Conservation (phyloP, 768 basidiomycete species). For the Naematelia encephala region DNA sequence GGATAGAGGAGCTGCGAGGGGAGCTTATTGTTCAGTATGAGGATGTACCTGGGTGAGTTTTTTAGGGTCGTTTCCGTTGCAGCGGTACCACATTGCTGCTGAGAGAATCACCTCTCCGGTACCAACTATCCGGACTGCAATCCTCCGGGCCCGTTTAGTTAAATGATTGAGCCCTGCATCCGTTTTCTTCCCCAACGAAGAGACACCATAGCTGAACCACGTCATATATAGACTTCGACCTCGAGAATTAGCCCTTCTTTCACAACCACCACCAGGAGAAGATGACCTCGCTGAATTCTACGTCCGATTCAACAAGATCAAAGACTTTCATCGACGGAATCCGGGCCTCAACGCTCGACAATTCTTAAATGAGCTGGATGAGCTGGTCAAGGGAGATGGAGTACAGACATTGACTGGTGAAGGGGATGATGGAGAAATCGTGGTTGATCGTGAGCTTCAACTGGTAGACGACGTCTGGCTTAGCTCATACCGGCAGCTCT, state of each 20-base stretch:
- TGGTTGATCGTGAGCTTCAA: conserved; percentile 65
- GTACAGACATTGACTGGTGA: conserved; percentile 65
- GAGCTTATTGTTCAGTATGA: conserved; percentile 70
- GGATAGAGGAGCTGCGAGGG: conserved; percentile 67
- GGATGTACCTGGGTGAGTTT: conserved; percentile 61
- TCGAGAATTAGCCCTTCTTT: conserved; percentile 38
- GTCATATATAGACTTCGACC: not conserved
- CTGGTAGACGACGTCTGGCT: not conserved
- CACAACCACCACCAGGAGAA: conserved; percentile 43
- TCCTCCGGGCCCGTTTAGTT: not conserved
- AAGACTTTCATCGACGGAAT: conserved; percentile 94
- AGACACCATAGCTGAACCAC: not conserved
- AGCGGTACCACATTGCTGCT: too few relatives aligned
- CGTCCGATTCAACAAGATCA: conserved; percentile 87
- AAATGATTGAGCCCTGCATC: not conserved
- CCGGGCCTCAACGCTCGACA: conserved; percentile 69
- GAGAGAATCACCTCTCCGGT: too few relatives aligned
- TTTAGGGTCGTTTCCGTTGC: not conserved
- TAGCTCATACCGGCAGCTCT: conserved; percentile 37
- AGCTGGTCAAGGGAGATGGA: conserved; percentile 53
- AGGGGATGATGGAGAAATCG: conserved; percentile 64
- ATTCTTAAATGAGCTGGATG: conserved; percentile 82
- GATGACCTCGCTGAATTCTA: conserved; percentile 87
- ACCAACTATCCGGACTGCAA: too few relatives aligned
- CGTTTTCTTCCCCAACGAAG: not conserved